Conservation (phyloP, 2,329 filamentous ascomycete species). For the Sclerotinia borealis region DNA sequence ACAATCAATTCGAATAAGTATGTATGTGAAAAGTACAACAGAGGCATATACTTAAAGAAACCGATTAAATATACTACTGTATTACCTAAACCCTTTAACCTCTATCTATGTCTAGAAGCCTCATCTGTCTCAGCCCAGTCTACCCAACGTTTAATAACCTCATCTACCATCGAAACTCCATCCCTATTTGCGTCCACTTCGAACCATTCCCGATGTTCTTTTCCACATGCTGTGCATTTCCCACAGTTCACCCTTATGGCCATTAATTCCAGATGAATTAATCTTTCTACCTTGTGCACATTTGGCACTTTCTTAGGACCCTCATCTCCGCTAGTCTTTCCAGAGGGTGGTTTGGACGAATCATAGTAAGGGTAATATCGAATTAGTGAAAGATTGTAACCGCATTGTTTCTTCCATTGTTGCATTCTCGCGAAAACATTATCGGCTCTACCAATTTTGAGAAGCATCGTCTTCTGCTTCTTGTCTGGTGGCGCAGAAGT, state of each 20-base stretch:
- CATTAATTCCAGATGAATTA: slow-evolving; percentile 85
- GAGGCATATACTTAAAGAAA: background rate
- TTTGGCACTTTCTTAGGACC: slow-evolving; percentile 70
- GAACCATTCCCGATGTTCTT: slow-evolving; percentile 92
- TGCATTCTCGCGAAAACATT: slow-evolving; percentile 90
- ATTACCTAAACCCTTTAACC: background rate
- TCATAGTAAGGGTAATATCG: slow-evolving; percentile 80
- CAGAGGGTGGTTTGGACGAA: slow-evolving; percentile 12
- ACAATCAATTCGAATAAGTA: background rate
- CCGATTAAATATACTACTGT: background rate
- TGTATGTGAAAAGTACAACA: background rate
- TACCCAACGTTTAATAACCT: slow-evolving; percentile 78
- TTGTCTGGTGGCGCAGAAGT: slow-evolving; percentile 34
- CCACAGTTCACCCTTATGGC: slow-evolving; percentile 48
- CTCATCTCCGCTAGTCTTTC: slow-evolving; percentile 21
- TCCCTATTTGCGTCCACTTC: slow-evolving; percentile 71
- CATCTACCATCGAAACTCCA: slow-evolving; percentile 62
- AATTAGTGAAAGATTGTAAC: slow-evolving; percentile 79
- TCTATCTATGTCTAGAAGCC: slow-evolving; percentile 12
- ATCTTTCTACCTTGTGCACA: slow-evolving; percentile 78
- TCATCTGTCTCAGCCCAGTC: slow-evolving; percentile 49
- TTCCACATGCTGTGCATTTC: slow-evolving; percentile 72
- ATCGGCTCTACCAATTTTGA: slow-evolving; percentile 61
- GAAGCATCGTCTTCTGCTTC: slow-evolving; percentile 52
- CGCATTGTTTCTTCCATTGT: slow-evolving; percentile 91